Conservation (phyloP, 176 grass and related monocot genomes). For the Musa beccarii region DNA sequence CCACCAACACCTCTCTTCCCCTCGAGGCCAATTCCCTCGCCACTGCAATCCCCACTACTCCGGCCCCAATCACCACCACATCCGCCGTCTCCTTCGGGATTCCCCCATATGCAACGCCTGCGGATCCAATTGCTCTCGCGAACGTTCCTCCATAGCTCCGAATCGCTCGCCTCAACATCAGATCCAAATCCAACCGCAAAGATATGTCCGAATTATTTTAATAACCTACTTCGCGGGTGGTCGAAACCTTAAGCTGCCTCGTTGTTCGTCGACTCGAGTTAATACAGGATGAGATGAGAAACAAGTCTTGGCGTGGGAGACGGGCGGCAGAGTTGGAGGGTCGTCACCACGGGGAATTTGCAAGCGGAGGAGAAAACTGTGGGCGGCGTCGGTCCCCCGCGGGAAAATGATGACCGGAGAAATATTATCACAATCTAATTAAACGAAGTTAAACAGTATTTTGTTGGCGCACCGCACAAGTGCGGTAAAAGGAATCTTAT, state of each 20-base stretch:
- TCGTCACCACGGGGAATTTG: no score
- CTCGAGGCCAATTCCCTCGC: slow-evolving; percentile 63
- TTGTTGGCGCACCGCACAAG: no score
- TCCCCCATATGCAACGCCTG: neutral
- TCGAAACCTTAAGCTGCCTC: neutral
- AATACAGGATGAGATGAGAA: no score
- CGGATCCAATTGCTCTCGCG: neutral
- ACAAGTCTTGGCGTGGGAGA: no score
- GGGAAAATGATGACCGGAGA: no score
- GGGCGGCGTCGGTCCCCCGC: no score
- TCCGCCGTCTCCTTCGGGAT: slow-evolving; percentile 50
- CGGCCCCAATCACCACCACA: slow-evolving; percentile 74
- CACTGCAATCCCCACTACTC: slow-evolving; percentile 66
- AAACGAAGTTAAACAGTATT: no score
- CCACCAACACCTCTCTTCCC: slow-evolving; percentile 71
- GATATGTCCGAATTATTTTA: neutral
- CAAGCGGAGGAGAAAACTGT: no score
- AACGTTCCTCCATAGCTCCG: neutral
- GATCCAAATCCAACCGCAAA: neutral
- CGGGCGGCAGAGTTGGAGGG: no score
- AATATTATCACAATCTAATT: no score
- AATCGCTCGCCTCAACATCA: slow-evolving; percentile 1
- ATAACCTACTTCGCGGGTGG: neutral
- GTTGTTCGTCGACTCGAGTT: no score
- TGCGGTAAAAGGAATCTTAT: no score